Base-by-base conservation (phyloP, 306 rosid genomes). In the Hylodesmum podocarpum region DNA sequence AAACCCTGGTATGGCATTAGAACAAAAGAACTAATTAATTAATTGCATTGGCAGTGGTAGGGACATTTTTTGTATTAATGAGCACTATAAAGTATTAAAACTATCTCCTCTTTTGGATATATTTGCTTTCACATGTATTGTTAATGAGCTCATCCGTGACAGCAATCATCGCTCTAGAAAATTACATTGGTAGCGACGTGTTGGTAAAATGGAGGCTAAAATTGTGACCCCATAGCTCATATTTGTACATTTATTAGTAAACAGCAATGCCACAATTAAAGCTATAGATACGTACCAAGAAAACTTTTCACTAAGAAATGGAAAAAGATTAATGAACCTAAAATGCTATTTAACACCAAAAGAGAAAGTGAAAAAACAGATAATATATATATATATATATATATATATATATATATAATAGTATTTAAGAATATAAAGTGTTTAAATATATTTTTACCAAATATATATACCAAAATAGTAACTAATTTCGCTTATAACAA, bases 61-160 rank as follows among this genome's bases (percentile, higher is more conserved):
- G 22, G 63, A 41, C 54, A 54, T 29, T 41, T 27, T 28, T 43
- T 28, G n/a, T 29, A 4, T 41, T n/a, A 70, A 34, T 34, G 16
- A 70, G n/a, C 51, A 70, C 77, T 34, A 25, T 9, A 70, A 36
- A 58, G 27, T n/a, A 58, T 46, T 13, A 33, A 70, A 70, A 47
- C 55, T 16, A 70, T 47, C 16, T 61, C 49, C 82, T 47, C 3
- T 70, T 78, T 70, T 34, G 65, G 72, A 49, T 61, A 70, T n/a
- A 49, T 79, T 47, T 61, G 36, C 78, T 79, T 71, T 79, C 83
- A 37, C 78, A 25, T 36, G 3, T 3, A 71, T 62, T 50, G 47
- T 66, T 36, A 66, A 34, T 22, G 13, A 13, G 7, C 31, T 37
- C 18, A 37, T 39, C 29, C 10, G 4, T 69, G 22, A 37, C 13